A percentile compares a stretch with the other conserved stretches of the same genome.
Conservation (phyloP, 2,329 filamentous ascomycete species). For the Cladosporium sp. region DNA sequence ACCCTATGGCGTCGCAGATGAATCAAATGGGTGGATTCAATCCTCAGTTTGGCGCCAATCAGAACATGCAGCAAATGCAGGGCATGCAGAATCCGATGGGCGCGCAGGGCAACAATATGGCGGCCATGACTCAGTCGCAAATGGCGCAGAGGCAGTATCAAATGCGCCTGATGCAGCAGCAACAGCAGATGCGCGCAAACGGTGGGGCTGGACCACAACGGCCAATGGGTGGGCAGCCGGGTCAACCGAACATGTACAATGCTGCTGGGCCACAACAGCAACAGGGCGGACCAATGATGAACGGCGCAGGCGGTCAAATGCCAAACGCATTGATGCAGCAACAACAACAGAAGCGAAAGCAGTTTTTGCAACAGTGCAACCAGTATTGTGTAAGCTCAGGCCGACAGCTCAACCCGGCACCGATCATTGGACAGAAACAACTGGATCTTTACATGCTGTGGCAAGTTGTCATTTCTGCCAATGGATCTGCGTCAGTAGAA, state of each 20-base stretch:
- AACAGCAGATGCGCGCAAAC: constrained; percentile 55
- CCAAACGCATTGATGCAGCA: constrained; percentile 16
- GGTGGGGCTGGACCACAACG: constrained; percentile 29
- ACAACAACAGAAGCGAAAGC: constrained; percentile 25
- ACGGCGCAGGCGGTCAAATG: constrained; percentile 19
- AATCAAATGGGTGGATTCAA: constrained; percentile 33
- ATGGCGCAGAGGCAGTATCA: constrained; percentile 77
- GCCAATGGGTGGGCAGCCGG: constrained; percentile 23
- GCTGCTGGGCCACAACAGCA: constrained; percentile 17
- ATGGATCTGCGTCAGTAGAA: constrained; percentile 71
- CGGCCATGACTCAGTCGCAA: constrained; percentile 42
- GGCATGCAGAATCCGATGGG: constrained; percentile 42
- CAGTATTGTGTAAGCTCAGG: constrained; percentile 64
- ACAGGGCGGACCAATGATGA: constrained; percentile 20
- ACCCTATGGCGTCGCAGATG: constrained; percentile 18
- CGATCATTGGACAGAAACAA: constrained; percentile 66
- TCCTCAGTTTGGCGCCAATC: constrained; percentile 33
- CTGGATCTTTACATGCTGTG: constrained; percentile 76
- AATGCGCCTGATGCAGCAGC: constrained; percentile 75
- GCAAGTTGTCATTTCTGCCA: constrained; percentile 68
- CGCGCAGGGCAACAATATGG: constrained; percentile 38
- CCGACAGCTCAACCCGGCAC: constrained; percentile 69
- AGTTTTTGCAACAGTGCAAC: constrained; percentile 64
- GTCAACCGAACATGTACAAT: constrained; percentile 26
- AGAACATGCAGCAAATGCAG: constrained; percentile 28